Conservation (phyloP, 805 yeast species). For the Candida loeiensis region DNA sequence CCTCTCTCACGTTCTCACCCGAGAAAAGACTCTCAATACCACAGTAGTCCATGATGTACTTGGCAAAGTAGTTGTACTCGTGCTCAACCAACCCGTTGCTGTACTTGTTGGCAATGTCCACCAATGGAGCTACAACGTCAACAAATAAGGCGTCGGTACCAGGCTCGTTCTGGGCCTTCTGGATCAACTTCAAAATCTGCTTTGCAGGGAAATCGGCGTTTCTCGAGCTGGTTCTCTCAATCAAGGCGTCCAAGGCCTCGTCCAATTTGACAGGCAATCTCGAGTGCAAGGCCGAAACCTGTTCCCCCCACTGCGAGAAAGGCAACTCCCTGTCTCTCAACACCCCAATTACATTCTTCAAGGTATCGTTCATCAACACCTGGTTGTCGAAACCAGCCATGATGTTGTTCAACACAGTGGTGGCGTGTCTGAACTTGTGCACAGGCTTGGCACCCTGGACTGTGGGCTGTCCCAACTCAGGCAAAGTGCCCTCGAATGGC, state of each 20-base stretch:
- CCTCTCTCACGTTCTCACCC: conserved; percentile 75
- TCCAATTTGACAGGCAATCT: conserved; percentile 82
- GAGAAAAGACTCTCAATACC: conserved; percentile 75
- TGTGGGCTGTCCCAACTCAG: conserved; percentile 80
- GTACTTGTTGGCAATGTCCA: conserved; percentile 66
- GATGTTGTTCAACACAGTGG: conserved; percentile 68
- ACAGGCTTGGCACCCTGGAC: conserved; percentile 81
- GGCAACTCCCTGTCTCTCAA: conserved; percentile 82
- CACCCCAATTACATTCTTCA: conserved; percentile 66
- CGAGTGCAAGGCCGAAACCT: conserved; percentile 86
- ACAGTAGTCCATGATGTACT: conserved; percentile 67
- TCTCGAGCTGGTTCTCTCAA: conserved; percentile 64
- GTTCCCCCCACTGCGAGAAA: conserved; percentile 85
- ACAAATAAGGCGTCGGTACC: conserved; percentile 51
- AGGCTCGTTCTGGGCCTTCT: conserved; percentile 52
- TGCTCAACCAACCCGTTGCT: conserved; percentile 75
- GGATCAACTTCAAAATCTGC: conserved; percentile 69
- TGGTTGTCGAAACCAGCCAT: conserved; percentile 93
- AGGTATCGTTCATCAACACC: conserved; percentile 83
- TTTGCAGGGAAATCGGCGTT: conserved; percentile 91
- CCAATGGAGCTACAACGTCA: conserved; percentile 68
- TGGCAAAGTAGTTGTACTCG: conserved; percentile 72
- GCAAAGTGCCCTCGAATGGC: conserved; percentile 92
- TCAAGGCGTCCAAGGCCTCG: conserved; percentile 55
- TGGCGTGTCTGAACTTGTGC: conserved; percentile 60